Conservation (phyloP, 768 basidiomycete genomes). For the Psilocybe cubensis region DNA sequence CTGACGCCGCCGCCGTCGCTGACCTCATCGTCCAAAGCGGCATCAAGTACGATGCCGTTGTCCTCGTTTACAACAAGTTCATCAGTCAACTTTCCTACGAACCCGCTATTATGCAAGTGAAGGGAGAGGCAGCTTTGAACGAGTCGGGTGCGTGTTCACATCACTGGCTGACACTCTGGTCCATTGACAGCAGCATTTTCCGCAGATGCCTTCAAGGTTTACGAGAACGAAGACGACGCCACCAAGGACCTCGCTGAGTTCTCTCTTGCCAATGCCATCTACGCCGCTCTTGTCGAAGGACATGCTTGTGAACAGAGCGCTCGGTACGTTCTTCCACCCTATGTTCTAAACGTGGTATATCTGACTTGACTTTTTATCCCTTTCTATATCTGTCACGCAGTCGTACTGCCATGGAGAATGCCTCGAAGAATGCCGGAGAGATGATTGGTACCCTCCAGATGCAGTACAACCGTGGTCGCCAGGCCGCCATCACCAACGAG, state of each 20-base stretch:
- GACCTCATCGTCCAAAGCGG: slow-evolving; percentile 89
- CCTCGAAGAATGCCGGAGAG: slow-evolving; percentile 96
- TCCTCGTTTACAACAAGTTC: slow-evolving; percentile 84
- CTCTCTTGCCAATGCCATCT: slow-evolving; percentile 95
- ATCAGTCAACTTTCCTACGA: slow-evolving; percentile 92
- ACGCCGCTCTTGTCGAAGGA: slow-evolving; percentile 89
- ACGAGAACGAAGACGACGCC: slow-evolving; percentile 97
- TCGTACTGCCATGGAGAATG: slow-evolving; percentile 99
- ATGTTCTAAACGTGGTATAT: background rate
- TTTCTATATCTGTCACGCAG: slow-evolving; percentile 36
- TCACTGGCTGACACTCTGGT: background rate
- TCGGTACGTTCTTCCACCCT: slow-evolving; percentile 53
- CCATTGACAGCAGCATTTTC: background rate
- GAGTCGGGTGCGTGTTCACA: slow-evolving; percentile 66
- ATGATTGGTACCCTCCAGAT: slow-evolving; percentile 89
- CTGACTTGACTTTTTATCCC: slow-evolving; percentile 6
- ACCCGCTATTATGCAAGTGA: slow-evolving; percentile 71
- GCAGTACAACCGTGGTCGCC: slow-evolving; percentile 98
- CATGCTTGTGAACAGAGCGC: slow-evolving; percentile 95
- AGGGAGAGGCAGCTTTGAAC: slow-evolving; percentile 80
- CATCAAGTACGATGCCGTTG: slow-evolving; percentile 84
- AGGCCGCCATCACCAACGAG: slow-evolving; percentile 97
- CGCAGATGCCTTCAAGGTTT: slow-evolving; percentile 86
- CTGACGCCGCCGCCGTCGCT: slow-evolving; percentile 92
- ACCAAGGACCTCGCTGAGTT: slow-evolving; percentile 95